Evolutionary conservation across 345 rosid species (phyloP).

Genomic region (Eucalyptus pauciflora): DNA sequence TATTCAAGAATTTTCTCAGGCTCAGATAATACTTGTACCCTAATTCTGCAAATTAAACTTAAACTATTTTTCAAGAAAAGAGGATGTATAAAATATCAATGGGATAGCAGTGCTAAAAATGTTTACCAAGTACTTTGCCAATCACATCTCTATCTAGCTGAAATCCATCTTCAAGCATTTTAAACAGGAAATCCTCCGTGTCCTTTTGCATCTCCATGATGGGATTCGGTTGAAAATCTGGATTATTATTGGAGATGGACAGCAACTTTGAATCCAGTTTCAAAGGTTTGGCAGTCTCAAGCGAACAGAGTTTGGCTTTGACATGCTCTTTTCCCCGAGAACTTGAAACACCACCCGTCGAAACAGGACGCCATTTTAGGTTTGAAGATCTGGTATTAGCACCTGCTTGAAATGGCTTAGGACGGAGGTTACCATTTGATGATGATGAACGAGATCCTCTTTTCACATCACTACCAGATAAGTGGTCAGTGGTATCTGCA

Average conservation of each 20-base stretch:
- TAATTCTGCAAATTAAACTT: neutral
- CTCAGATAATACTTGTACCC: neutral
- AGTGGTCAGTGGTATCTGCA: neutral
- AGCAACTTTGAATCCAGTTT: slow-evolving; percentile 24
- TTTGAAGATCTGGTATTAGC: slow-evolving; percentile 14
- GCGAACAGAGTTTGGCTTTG: slow-evolving; percentile 10
- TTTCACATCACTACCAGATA: neutral
- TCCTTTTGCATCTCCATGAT: slow-evolving; percentile 19
- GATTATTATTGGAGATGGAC: slow-evolving; percentile 19
- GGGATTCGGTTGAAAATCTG: neutral
- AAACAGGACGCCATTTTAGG: slow-evolving; percentile 26
- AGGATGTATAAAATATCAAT: neutral
- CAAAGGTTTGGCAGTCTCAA: slow-evolving; percentile 24
- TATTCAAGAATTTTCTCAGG: neutral
- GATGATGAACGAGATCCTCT: slow-evolving; percentile 1
- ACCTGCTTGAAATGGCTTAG: neutral
- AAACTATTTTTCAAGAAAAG: neutral
- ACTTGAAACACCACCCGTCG: slow-evolving; percentile 39
- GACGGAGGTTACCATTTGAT: neutral
- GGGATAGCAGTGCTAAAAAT: neutral
- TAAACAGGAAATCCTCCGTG: slow-evolving; percentile 34
- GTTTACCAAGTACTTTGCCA: slow-evolving; percentile 3
- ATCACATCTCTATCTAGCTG: slow-evolving; percentile 21
- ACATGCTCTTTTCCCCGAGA: slow-evolving; percentile 34
- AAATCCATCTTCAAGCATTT: slow-evolving; percentile 41